Evolutionary conservation across 192 early-diverging fungal species (phyloP).

Genomic region (Rhizophagus sp.): DNA sequence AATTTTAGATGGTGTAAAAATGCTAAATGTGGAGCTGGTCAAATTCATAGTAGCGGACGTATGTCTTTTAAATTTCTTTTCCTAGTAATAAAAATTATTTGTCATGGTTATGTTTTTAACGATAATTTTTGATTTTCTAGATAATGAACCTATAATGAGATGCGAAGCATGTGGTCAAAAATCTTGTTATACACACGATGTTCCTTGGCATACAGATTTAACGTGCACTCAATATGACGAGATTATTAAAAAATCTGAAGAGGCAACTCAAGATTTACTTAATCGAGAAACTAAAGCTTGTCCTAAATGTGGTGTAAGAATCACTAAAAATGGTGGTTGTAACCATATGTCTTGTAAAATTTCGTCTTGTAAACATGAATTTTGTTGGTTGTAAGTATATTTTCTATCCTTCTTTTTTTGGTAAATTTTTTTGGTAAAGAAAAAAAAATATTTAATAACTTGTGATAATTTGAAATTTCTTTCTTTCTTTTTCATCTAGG

Average conservation of each 20-base stretch:
- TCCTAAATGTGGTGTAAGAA: constrained; percentile 26
- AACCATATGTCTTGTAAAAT: constrained; percentile 27
- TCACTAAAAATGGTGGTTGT: constrained; percentile 27
- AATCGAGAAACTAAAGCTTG: constrained; percentile 14
- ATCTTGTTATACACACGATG: constrained; percentile 21
- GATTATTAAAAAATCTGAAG: neutral
- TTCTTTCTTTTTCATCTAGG: neutral
- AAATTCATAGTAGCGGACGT: constrained; percentile 26
- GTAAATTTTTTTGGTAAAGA: too few species aligned
- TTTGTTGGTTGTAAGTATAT: constrained; percentile 27
- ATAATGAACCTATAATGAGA: constrained; percentile 27
- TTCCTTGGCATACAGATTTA: neutral
- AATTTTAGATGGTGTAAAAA: constrained; percentile 32
- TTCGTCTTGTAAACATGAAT: constrained; percentile 17
- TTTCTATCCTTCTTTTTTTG: too few species aligned
- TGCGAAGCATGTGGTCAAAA: neutral
- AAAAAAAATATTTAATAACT: too few species aligned
- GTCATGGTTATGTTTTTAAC: neutral
- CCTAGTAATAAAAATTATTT: neutral
- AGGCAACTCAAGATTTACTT: neutral
- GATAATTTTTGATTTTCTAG: neutral
- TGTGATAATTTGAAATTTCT: too few species aligned
- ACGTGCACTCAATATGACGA: constrained; percentile 7
- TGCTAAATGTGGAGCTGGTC: constrained; percentile 12
- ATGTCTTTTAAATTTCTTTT: neutral